Conservation (phyloP, 352 stramenopile genomes). For the Globisporangium irregulare region DNA sequence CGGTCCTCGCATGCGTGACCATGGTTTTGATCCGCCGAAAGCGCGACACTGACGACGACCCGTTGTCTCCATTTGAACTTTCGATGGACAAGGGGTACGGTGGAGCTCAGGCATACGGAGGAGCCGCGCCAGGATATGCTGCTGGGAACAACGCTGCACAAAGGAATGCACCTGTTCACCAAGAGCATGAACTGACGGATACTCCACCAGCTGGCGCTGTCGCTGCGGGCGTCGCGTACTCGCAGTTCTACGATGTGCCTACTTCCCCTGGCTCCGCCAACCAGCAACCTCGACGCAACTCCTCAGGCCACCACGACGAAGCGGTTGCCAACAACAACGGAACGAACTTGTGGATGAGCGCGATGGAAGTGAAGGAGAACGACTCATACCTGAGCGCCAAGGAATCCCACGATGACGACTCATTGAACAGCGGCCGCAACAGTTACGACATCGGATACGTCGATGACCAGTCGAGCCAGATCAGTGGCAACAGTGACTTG, state of each 20-base stretch:
- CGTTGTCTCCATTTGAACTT: constrained; percentile 77
- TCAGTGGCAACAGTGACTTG: constrained; percentile 62
- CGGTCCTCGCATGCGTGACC: constrained; percentile 51
- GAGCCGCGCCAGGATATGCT: constrained; percentile 22
- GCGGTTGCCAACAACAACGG: constrained; percentile 30
- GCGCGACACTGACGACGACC: constrained; percentile 65
- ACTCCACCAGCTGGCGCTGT: constrained; percentile 37
- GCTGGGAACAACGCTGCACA: constrained; percentile 16
- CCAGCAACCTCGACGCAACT: constrained; percentile 22
- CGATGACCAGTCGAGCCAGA: constrained; percentile 64
- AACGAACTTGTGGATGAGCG: constrained; percentile 75
- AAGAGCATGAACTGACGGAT: constrained; percentile 25
- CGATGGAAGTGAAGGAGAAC: constrained; percentile 80
- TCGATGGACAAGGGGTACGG: constrained; percentile 84
- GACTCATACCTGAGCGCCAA: constrained; percentile 65
- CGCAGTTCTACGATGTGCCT: constrained; percentile 73
- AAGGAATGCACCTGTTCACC: constrained; percentile 20
- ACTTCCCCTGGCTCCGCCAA: constrained; percentile 49
- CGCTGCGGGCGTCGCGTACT: constrained; percentile 60
- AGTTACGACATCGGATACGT: constrained; percentile 51
- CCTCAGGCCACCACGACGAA: constrained; percentile 16
- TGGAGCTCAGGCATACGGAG: constrained; percentile 44
- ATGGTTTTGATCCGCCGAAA: constrained; percentile 55
- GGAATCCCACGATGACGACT: constrained; percentile 35
- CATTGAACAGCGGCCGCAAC: constrained; percentile 51